Base-by-base conservation (phyloP, 768 basidiomycete species). In the Pleurotus salmoneostramineus region DNA sequence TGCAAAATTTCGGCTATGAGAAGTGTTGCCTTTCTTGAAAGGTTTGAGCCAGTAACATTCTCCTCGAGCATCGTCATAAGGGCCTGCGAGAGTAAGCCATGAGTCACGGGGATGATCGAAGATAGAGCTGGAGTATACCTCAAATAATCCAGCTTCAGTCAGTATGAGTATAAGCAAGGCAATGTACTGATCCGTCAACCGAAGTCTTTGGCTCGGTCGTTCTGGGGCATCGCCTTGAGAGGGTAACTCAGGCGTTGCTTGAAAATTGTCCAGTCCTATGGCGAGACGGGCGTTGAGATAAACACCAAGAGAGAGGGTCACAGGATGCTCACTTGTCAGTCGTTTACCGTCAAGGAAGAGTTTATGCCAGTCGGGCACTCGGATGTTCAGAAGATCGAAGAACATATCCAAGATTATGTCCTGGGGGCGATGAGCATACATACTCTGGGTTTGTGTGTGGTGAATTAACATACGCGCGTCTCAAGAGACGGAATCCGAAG, bases 391-490 rank as follows among this genome's bases (percentile, higher is more conserved):
- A 14, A 95, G 78, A 60, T 93, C 91, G 65, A 98, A 98, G 65
- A 98, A 90, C 83, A 97, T 89, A 63, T 98, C 93, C 54, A 98
- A 76, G 36, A 98, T 78, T 33, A 94, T 84, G 76, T 98, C 96
- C 95, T 97, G 64, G 14, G 21, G 21, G 21, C 21, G 21, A 27
- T 27, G 21, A 27, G 21, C 21, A 27, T 27, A 27, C 21, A 27
- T 27, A 27, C 21, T 27, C 21, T 27, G 21, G 21, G 21, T 27
- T 27, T 27, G 21, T 27, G 21, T 27, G 21, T 27, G 21, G 21
- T 27, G 21, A 27, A 27, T 27, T 27, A 27, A 27, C 85, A 61
- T 68, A 95, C 95, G 68, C 95, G 78, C 49, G 91, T 88, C 48
- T 93, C 88, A 31, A 93, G 77, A 2, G 91, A 93, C 1, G 96